A percentile compares a stretch with the other conserved stretches of the same genome.
These are phyloP conservation scores for Hyphopichia fennica DNA, from an alignment of 1,139 yeast genomes.

Conservation along the genomic window DNA sequence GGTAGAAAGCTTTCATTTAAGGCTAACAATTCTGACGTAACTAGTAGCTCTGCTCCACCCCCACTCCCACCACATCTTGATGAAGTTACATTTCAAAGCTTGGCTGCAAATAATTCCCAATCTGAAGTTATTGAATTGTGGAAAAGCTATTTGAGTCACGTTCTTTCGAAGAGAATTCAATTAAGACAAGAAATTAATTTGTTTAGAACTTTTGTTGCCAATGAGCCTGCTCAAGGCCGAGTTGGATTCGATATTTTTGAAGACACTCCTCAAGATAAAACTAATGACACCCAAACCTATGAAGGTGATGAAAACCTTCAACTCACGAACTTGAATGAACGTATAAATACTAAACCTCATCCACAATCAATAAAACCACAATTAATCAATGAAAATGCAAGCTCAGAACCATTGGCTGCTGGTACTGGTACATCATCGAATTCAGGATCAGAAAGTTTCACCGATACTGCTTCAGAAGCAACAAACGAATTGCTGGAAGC, in stretches of 20 bases:
- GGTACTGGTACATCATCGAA: neutral
- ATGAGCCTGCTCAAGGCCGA: constrained; percentile 8
- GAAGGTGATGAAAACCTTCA: neutral
- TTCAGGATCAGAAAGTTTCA: constrained; percentile 7
- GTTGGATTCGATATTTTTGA: constrained; percentile 2
- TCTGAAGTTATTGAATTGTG: constrained; percentile 29
- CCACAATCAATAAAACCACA: too few relatives aligned
- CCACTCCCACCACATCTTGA: constrained; percentile 25
- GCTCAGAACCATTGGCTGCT: neutral
- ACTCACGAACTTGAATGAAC: neutral
- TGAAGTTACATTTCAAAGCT: constrained; percentile 2
- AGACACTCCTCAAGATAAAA: constrained; percentile 2
- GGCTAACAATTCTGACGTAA: neutral
- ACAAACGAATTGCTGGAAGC: neutral
- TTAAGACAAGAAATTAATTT: constrained; percentile 43
- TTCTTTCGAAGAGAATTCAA: constrained; percentile 38
- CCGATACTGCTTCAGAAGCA: constrained; percentile 8
- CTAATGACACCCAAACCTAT: neutral
- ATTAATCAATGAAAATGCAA: neutral
- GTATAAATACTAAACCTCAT: neutral
- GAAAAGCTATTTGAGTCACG: constrained; percentile 37
- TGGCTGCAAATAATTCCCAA: constrained; percentile 3
- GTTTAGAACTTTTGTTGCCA: constrained; percentile 30
- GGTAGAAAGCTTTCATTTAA: constrained; percentile 1
- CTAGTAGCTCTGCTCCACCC: constrained; percentile 22